A percentile compares a stretch with the other conserved stretches of the same genome.
phyloP scores from a whole-genome alignment of 1,284 basidiomycete species.

The Ganoderma boninense region DNA sequence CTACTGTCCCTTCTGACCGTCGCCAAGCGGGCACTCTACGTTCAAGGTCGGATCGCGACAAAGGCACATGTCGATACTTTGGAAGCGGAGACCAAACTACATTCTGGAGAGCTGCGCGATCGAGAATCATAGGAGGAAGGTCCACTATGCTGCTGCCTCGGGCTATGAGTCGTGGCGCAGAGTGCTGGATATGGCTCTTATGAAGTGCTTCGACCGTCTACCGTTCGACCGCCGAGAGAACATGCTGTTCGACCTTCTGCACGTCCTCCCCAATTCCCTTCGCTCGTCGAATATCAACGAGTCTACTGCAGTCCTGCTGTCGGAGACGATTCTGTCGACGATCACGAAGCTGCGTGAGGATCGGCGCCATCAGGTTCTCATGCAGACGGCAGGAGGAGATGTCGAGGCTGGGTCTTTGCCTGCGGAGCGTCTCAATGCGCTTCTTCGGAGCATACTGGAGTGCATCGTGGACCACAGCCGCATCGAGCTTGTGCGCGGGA shows the following conservation, averaged over 20 bases:
- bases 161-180: slow-evolving; percentile 87
- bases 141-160: slow-evolving; percentile 73
- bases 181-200: slow-evolving; percentile 82
- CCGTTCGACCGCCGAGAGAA: slow-evolving; percentile 84
- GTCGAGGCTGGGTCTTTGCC: slow-evolving; percentile 72
- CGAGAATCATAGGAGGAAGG: slow-evolving; percentile 88
- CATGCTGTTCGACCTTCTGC: slow-evolving; percentile 88
- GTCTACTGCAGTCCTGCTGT: slow-evolving; percentile 80
- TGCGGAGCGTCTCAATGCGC: slow-evolving; percentile 79
- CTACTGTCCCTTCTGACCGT: slow-evolving; percentile 72
- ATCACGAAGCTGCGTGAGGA: slow-evolving; percentile 89
- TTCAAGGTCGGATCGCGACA: slow-evolving; percentile 73
- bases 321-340: slow-evolving; percentile 83
- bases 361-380: slow-evolving; percentile 68
- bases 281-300: slow-evolving; percentile 69
- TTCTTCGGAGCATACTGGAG: slow-evolving; percentile 82
- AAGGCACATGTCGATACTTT: slow-evolving; percentile 74
- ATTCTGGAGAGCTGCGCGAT: slow-evolving; percentile 84
- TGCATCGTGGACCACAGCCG: slow-evolving; percentile 82
- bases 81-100: slow-evolving; percentile 74
- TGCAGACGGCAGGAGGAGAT: slow-evolving; percentile 69
- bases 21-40: slow-evolving; percentile 68
- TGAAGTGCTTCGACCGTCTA: slow-evolving; percentile 84
- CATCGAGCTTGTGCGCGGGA: slow-evolving; percentile 93
- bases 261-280: slow-evolving; percentile 73